Percentiles rank a stretch among this genome's conserved stretches.
These are phyloP conservation scores for Phanerochaete sordida DNA, from an alignment of 768 basidiomycete genomes.

Conservation along the genomic window DNA sequence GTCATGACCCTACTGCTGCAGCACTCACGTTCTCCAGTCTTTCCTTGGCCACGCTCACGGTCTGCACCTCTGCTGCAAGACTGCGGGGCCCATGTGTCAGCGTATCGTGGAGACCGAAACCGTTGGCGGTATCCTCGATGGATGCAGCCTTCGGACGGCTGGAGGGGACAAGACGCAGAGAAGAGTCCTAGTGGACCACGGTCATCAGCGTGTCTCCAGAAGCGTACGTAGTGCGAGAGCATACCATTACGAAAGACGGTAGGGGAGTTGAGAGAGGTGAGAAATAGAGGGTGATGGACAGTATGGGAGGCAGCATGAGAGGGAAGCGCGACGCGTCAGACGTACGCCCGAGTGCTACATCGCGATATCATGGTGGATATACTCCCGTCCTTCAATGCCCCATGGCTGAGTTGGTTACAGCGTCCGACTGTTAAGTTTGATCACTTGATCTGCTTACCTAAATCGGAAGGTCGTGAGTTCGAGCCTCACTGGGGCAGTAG, in stretches of 20 bases:
- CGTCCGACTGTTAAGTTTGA: conserved; percentile 41
- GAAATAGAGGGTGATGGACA: neutral
- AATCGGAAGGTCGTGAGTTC: conserved; percentile 52
- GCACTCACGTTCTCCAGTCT: conserved; percentile 73
- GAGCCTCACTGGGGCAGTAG: conserved; percentile 46
- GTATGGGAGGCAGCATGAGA: neutral
- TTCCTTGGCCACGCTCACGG: conserved; percentile 56
- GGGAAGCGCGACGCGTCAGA: conserved; percentile 1
- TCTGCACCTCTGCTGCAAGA: conserved; percentile 70
- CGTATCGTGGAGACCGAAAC: conserved; percentile 84
- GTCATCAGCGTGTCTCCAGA: too few species aligned
- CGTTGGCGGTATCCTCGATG: conserved; percentile 63
- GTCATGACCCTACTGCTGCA: neutral
- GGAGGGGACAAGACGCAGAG: conserved; percentile 64
- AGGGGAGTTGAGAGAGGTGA: neutral
- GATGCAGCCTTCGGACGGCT: conserved; percentile 55
- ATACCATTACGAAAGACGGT: neutral
- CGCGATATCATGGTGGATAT: neutral
- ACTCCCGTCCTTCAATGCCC: conserved; percentile 29
- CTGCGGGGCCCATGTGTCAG: conserved; percentile 81
- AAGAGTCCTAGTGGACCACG: conserved; percentile 33
- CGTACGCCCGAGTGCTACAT: neutral
- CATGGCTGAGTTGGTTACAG: conserved; percentile 52
- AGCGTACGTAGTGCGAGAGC: too few species aligned
- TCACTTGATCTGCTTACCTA: neutral